A percentile compares a stretch with the other conserved stretches of the same genome.
Conservation (phyloP, 2,329 filamentous ascomycete species). For the Cladophialophora exuberans region DNA sequence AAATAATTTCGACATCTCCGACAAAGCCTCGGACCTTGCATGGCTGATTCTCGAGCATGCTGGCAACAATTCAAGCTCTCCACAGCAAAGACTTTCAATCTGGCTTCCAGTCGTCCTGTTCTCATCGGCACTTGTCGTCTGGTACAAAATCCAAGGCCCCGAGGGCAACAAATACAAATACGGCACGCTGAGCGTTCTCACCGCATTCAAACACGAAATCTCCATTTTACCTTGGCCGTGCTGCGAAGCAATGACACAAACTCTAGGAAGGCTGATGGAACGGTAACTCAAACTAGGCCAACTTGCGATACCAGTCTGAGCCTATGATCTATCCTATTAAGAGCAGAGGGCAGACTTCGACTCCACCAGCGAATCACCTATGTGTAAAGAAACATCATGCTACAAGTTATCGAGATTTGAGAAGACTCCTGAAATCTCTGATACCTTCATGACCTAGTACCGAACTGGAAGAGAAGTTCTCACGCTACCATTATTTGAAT, state of each 20-base stretch:
- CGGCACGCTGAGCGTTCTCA: neutral
- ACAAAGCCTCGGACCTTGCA: conserved; percentile 15
- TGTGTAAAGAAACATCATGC: no score
- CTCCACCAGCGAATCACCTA: no score
- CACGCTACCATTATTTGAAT: no score
- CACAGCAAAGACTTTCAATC: neutral
- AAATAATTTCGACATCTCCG: neutral
- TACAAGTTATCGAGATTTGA: no score
- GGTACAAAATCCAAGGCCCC: neutral
- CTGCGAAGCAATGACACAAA: neutral
- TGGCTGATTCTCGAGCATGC: conserved; percentile 15
- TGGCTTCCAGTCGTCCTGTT: conserved; percentile 16
- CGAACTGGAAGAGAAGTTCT: no score
- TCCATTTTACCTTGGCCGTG: neutral
- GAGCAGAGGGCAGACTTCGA: no score
- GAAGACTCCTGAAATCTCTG: no score
- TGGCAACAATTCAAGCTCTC: neutral
- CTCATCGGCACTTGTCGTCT: conserved; percentile 8
- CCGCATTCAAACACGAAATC: neutral
- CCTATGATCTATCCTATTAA: no score
- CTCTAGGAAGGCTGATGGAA: neutral
- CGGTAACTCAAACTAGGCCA: no score
- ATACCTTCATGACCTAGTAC: no score
- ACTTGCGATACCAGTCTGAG: no score
- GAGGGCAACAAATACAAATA: neutral